Evolutionary conservation across 2,329 filamentous ascomycete genomes (phyloP).

Genomic region (Aspergillus brasiliensis): DNA sequence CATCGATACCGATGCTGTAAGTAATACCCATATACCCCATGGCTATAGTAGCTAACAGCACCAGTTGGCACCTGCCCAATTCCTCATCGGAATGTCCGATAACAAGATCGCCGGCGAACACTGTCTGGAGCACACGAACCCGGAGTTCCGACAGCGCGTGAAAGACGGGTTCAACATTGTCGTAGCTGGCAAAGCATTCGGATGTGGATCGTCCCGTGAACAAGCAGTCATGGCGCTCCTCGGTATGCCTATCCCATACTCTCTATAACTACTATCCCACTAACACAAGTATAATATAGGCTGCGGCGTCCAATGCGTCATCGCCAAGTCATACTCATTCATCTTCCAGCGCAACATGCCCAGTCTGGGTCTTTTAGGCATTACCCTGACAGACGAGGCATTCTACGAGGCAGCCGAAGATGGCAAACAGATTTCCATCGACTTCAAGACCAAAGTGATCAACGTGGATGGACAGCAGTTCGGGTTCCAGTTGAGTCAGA

Average conservation of each 20-base stretch:
- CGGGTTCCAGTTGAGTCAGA: slow-evolving; percentile 31
- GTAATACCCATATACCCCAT: neutral
- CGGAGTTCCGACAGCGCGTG: slow-evolving; percentile 43
- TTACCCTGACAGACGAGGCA: slow-evolving; percentile 41
- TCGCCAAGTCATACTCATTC: slow-evolving; percentile 50
- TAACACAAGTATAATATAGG: slow-evolving; percentile 3
- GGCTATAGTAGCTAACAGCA: too few relatives aligned
- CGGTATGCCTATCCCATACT: slow-evolving; percentile 20
- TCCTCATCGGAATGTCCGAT: slow-evolving; percentile 31
- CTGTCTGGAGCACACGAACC: slow-evolving; percentile 46
- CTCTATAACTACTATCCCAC: too few relatives aligned
- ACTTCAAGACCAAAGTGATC: slow-evolving; percentile 28
- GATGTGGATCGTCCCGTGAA: slow-evolving; percentile 50
- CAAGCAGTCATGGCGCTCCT: slow-evolving; percentile 47
- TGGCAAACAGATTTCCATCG: slow-evolving; percentile 40
- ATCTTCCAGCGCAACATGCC: slow-evolving; percentile 52
- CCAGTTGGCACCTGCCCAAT: slow-evolving; percentile 46
- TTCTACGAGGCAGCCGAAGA: slow-evolving; percentile 43
- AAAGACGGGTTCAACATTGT: slow-evolving; percentile 44
- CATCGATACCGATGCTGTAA: slow-evolving; percentile 46
- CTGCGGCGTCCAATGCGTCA: slow-evolving; percentile 44
- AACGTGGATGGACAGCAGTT: slow-evolving; percentile 19
- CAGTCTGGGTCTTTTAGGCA: slow-evolving; percentile 48
- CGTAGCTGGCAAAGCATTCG: slow-evolving; percentile 51
- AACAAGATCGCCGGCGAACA: slow-evolving; percentile 42